Evolutionary conservation across 805 yeast genomes (phyloP).

Genomic region (Trichomonascus vanleenenianus): DNA sequence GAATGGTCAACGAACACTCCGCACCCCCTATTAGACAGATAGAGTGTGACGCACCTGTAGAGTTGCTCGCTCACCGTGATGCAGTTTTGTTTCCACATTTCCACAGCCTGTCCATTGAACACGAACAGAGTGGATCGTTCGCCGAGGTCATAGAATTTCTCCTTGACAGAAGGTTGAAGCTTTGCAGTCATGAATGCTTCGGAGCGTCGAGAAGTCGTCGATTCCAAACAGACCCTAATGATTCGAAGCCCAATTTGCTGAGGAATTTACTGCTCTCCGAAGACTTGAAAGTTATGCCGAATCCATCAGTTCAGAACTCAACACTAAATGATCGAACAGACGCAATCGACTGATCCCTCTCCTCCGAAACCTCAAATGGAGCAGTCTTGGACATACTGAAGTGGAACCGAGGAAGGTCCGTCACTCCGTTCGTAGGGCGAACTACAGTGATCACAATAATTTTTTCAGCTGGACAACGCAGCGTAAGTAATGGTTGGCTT

Average conservation of each 20-base stretch:
- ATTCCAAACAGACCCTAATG: constrained; percentile 32
- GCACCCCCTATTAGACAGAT: constrained; percentile 30
- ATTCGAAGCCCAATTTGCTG: constrained; percentile 30
- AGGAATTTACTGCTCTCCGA: constrained; percentile 18
- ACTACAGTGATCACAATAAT: constrained; percentile 28
- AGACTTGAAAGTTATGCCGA: constrained; percentile 21
- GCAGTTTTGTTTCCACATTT: constrained; percentile 34
- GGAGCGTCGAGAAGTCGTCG: constrained; percentile 17
- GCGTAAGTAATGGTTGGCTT: constrained; percentile 30
- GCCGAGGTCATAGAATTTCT: constrained; percentile 33
- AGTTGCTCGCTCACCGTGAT: constrained; percentile 33
- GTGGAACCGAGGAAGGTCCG: constrained; percentile 24
- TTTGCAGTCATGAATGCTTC: constrained; percentile 25
- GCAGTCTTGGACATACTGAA: constrained; percentile 5
- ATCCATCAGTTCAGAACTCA: constrained; percentile 19
- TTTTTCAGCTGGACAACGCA: constrained; percentile 30
- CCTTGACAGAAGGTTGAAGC: constrained; percentile 30
- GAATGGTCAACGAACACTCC: constrained; percentile 32
- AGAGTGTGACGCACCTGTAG: constrained; percentile 33
- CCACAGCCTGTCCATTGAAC: constrained; percentile 34
- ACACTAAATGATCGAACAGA: constrained; percentile 22
- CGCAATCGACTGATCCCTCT: constrained; percentile 3
- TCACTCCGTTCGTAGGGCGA: constrained; percentile 18
- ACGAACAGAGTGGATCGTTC: constrained; percentile 33
- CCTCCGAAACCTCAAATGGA: not conserved